Evolutionary conservation across 2,329 filamentous ascomycete species (phyloP).

Genomic region (Apiospora sp.): DNA sequence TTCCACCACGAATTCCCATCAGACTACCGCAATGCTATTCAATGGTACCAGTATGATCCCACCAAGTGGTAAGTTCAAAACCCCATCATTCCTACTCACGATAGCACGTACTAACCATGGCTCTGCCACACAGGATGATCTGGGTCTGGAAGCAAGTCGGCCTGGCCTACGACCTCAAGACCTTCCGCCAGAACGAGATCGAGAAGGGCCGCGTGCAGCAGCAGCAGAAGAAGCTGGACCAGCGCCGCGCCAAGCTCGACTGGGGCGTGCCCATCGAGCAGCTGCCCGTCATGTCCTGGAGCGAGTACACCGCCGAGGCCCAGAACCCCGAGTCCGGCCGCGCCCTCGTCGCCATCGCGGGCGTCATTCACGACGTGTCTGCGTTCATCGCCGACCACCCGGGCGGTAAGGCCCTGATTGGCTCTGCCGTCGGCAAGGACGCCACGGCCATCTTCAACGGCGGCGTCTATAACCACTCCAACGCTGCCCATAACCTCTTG

Average conservation of each 20-base stretch:
- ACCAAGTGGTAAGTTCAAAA: slow-evolving; percentile 72
- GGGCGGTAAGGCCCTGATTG: slow-evolving; percentile 72
- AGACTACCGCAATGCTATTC: slow-evolving; percentile 74
- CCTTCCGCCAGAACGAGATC: slow-evolving; percentile 73
- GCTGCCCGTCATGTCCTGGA: slow-evolving; percentile 53
- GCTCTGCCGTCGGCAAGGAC: slow-evolving; percentile 69
- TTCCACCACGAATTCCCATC: slow-evolving; percentile 78
- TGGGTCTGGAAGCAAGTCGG: slow-evolving; percentile 73
- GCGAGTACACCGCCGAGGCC: slow-evolving; percentile 69
- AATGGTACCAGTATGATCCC: slow-evolving; percentile 75
- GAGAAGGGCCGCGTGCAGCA: slow-evolving; percentile 74
- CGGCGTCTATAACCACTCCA: slow-evolving; percentile 72
- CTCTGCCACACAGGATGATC: slow-evolving; percentile 53
- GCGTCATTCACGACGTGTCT: slow-evolving; percentile 70
- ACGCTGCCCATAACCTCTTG: slow-evolving; percentile 72
- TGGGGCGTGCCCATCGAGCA: slow-evolving; percentile 71
- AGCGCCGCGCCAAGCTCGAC: slow-evolving; percentile 68
- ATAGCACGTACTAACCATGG: too few relatives aligned
- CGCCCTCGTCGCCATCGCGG: slow-evolving; percentile 66
- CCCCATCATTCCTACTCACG: too few relatives aligned
- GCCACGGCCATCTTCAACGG: slow-evolving; percentile 75
- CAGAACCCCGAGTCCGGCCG: slow-evolving; percentile 60
- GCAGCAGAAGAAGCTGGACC: slow-evolving; percentile 73
- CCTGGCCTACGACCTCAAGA: slow-evolving; percentile 72
- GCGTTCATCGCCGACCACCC: slow-evolving; percentile 74